Conservation (phyloP, 2,329 filamentous ascomycete genomes). For the Escovopsis sp. region DNA sequence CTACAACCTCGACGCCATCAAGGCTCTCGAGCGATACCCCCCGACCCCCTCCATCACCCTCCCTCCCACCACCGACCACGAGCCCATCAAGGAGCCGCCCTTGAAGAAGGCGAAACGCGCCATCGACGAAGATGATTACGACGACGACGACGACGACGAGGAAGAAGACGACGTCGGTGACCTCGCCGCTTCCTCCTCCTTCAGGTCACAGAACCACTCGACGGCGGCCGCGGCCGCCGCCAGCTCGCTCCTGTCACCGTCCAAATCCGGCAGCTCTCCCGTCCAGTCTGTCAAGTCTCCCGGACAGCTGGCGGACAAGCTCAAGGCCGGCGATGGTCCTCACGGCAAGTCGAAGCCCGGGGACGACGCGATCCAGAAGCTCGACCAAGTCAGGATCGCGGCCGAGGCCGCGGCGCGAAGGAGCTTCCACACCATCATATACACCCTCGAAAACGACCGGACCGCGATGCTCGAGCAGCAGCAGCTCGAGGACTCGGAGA, state of each 20-base stretch:
- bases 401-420: constrained; percentile 80
- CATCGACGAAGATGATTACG: constrained; percentile 77
- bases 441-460: constrained; percentile 87
- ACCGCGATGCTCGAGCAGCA: constrained; percentile 97
- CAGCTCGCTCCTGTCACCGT: constrained; percentile 49
- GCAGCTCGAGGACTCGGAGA: constrained; percentile 88
- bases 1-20: constrained; percentile 37
- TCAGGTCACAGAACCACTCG: constrained; percentile 29
- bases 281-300: constrained; percentile 48
- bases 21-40: constrained; percentile 33
- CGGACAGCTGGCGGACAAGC: constrained; percentile 40
- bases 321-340: constrained; percentile 32
- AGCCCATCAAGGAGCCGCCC: constrained; percentile 43
- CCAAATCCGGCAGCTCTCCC: constrained; percentile 54
- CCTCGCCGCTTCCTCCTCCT: no score
- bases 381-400: constrained; percentile 83
- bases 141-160: constrained; percentile 69
- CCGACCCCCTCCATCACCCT: constrained; percentile 25
- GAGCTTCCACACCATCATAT: constrained; percentile 87
- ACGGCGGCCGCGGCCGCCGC: constrained; percentile 28
- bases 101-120: constrained; percentile 61
- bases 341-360: constrained; percentile 51
- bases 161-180: constrained; percentile 37
- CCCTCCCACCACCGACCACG: constrained; percentile 44
- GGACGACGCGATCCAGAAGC: constrained; percentile 81